Evolutionary conservation across 148 eudicot species (phyloP).

Genomic region (Bassia scoparia): DNA sequence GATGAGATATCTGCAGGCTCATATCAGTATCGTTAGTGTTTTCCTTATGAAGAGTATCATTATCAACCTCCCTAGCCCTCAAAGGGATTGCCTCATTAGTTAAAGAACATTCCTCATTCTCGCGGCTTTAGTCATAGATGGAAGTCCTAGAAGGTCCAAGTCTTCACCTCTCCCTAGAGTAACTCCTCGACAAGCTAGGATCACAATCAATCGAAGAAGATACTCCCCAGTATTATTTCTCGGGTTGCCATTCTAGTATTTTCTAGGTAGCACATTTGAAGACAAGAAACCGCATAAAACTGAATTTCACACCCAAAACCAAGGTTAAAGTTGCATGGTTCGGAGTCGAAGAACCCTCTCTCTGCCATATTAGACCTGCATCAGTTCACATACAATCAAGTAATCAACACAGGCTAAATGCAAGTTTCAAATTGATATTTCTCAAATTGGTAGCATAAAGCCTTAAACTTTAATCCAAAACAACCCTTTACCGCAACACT

Average conservation of each 20-base stretch:
- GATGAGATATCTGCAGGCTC: no score
- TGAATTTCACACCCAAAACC: conserved; percentile 40
- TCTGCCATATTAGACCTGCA: conserved; percentile 34
- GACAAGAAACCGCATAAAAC: conserved; percentile 61
- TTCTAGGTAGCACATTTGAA: conserved; percentile 49
- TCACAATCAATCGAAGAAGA: conserved; percentile 38
- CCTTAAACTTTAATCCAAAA: background rate
- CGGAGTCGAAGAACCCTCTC: conserved; percentile 27
- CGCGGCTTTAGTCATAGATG: conserved; percentile 46
- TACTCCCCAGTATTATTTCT: conserved; percentile 40
- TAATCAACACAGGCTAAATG: background rate
- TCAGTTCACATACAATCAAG: conserved; percentile 16
- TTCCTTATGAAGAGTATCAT: conserved; percentile 17
- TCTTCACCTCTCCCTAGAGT: conserved; percentile 50
- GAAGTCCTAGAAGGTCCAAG: conserved; percentile 39
- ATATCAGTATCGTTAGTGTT: conserved; percentile 30
- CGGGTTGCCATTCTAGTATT: conserved; percentile 46
- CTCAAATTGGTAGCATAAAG: background rate
- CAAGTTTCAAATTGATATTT: background rate
- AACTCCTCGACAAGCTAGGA: conserved; percentile 30
- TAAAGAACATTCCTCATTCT: conserved; percentile 46
- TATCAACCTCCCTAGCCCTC: conserved; percentile 29
- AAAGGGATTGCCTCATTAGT: conserved; percentile 40
- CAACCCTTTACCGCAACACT: background rate
- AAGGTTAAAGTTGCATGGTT: conserved; percentile 29